Percentiles rank a stretch among this genome's conserved stretches.
Conservation (phyloP, 331 rosid species). For the Quercus lobata region DNA sequence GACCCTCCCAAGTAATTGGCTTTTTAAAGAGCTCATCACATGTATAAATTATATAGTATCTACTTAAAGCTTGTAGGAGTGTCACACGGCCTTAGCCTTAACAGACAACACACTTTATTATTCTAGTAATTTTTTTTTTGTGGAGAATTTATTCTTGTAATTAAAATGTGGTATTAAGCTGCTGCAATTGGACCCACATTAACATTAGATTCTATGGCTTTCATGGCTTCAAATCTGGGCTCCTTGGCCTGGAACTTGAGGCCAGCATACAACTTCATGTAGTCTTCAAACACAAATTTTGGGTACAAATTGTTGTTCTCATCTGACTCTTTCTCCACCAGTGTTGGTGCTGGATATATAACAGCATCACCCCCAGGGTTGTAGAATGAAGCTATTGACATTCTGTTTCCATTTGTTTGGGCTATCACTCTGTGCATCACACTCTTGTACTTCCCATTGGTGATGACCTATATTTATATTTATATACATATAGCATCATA, state of each 20-base stretch:
- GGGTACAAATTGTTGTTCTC: conserved; percentile 76
- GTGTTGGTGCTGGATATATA: conserved; percentile 70
- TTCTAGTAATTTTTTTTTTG: no score
- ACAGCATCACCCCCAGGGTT: conserved; percentile 92
- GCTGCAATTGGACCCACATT: conserved; percentile 54
- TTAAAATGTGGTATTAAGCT: conserved; percentile 27
- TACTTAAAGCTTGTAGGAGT: not conserved
- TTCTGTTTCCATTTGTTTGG: conserved; percentile 68
- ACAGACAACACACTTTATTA: not conserved
- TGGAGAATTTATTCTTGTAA: not conserved
- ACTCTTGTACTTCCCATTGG: conserved; percentile 92
- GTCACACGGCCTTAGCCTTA: not conserved
- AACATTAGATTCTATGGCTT: conserved; percentile 37
- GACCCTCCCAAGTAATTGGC: not conserved
- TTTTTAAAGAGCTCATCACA: not conserved
- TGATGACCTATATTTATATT: conserved; percentile 52
- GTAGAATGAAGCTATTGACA: conserved; percentile 95
- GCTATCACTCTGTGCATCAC: conserved; percentile 88
- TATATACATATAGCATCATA: not conserved
- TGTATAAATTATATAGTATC: not conserved
- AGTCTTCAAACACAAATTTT: conserved; percentile 84
- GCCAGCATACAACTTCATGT: conserved; percentile 76
- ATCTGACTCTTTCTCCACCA: conserved; percentile 66
- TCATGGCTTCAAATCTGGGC: conserved; percentile 86
- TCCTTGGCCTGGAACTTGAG: conserved; percentile 82